These are phyloP conservation scores for Fusarium paranaense DNA, from an alignment of 2,329 filamentous ascomycete species.

Conservation along the genomic window DNA sequence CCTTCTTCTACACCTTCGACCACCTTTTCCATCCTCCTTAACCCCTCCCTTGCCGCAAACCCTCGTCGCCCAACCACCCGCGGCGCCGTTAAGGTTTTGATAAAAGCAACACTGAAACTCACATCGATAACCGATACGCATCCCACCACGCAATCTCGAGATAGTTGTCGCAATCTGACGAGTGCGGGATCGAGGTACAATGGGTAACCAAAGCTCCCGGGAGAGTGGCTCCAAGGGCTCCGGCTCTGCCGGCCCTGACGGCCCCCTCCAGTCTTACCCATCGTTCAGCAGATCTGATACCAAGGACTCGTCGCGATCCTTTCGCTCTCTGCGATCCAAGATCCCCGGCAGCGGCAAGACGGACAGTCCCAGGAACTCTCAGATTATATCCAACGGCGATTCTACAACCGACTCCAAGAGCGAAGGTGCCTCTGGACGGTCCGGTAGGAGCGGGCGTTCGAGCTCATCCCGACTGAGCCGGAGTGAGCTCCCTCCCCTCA, in stretches of 20 bases:
- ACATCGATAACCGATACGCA: conserved; percentile 21
- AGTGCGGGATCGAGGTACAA: conserved; percentile 50
- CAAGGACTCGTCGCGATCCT: conserved; percentile 88
- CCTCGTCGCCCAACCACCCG: conserved; percentile 8
- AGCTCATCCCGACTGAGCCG: conserved; percentile 59
- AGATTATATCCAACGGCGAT: conserved; percentile 73
- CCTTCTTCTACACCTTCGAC: conserved; percentile 63
- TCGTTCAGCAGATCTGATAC: conserved; percentile 94
- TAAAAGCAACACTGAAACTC: conserved; percentile 37
- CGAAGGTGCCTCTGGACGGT: conserved; percentile 81
- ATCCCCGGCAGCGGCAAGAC: conserved; percentile 79
- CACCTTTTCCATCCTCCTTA: conserved; percentile 67
- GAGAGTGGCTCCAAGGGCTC: conserved; percentile 66
- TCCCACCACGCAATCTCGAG: conserved; percentile 46
- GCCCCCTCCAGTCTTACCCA: conserved; percentile 80
- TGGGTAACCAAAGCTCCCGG: conserved; percentile 83
- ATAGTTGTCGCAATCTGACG: conserved; percentile 40
- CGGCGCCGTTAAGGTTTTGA: conserved; percentile 23
- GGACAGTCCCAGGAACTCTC: conserved; percentile 86
- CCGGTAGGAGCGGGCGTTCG: conserved; percentile 70
- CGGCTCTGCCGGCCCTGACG: conserved; percentile 57
- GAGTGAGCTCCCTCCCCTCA: conserved; percentile 55
- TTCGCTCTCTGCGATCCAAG: conserved; percentile 88
- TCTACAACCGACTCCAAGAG: conserved; percentile 63
- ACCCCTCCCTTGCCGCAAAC: conserved; percentile 36